phyloP scores from a whole-genome alignment of 768 basidiomycete species.

The Mycena albidolilacea region DNA sequence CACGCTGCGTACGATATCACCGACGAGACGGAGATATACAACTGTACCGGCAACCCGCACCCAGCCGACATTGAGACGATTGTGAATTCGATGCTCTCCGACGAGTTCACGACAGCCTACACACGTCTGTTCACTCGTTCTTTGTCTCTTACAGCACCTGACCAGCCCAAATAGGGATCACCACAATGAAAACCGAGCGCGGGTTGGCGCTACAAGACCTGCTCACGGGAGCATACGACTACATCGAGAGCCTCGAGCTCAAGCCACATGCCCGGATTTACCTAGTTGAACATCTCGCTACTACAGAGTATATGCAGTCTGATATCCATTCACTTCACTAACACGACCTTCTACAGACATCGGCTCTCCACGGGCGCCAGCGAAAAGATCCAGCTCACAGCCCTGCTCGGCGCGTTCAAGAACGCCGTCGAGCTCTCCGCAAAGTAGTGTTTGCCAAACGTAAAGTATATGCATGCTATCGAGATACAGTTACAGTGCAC shows the following conservation, averaged over 20 bases:
- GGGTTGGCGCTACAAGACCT: constrained; percentile 97
- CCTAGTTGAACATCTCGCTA: constrained; percentile 93
- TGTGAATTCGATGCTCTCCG: constrained; percentile 94
- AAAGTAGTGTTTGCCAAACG: constrained; percentile 48
- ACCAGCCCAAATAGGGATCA: constrained; percentile 66
- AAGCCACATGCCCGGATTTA: constrained; percentile 91
- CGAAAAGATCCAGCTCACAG: constrained; percentile 95
- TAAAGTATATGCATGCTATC: not conserved
- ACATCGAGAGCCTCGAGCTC: constrained; percentile 87
- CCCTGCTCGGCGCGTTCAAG: constrained; percentile 94
- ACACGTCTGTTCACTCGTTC: constrained; percentile 66
- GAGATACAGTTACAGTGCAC: constrained; percentile 20
- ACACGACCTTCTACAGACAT: constrained; percentile 66
- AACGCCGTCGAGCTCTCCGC: constrained; percentile 86
- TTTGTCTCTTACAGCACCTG: not conserved
- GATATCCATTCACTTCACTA: not conserved
- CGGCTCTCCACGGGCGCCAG: constrained; percentile 92
- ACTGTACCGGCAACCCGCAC: constrained; percentile 97
- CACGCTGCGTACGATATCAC: constrained; percentile 95
- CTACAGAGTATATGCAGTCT: constrained; percentile 82
- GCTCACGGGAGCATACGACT: constrained; percentile 92
- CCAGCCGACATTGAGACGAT: constrained; percentile 95
- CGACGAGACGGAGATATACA: constrained; percentile 94
- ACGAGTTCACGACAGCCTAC: constrained; percentile 95
- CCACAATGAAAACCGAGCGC: constrained; percentile 88